Conservation (phyloP, 441 rosid species). For the Bocquillonia castaneifolia region DNA sequence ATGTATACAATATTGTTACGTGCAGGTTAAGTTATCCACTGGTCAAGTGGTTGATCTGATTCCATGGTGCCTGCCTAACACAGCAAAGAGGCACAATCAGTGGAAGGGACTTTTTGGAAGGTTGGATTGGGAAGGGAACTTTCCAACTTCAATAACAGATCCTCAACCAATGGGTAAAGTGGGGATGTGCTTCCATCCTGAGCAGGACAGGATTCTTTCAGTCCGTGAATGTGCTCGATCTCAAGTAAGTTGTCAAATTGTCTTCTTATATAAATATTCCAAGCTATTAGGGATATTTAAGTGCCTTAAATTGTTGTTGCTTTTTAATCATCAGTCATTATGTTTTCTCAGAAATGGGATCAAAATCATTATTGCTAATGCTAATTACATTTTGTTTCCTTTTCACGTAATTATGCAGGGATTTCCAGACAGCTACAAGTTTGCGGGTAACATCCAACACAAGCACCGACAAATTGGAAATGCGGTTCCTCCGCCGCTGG, state of each 20-base stretch:
- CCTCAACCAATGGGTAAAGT: conserved; percentile 95
- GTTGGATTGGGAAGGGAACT: conserved; percentile 88
- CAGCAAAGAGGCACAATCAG: conserved; percentile 63
- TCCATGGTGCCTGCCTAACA: conserved; percentile 79
- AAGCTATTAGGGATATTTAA: neutral
- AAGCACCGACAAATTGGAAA: conserved; percentile 58
- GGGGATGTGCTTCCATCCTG: conserved; percentile 92
- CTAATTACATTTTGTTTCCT: neutral
- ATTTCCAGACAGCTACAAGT: conserved; percentile 42
- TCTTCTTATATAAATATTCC: neutral
- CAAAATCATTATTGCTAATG: neutral
- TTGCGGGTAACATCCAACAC: conserved; percentile 45
- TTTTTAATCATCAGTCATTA: neutral
- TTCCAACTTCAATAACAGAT: conserved; percentile 81
- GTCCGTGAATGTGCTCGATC: conserved; percentile 92
- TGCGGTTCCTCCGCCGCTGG: conserved; percentile 60
- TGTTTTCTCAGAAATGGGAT: neutral
- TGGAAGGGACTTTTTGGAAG: conserved; percentile 94
- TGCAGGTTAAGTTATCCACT: conserved; percentile 55
- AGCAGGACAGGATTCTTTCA: conserved; percentile 74
- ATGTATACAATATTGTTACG: neutral
- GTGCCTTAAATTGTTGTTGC: neutral
- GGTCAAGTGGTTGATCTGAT: conserved; percentile 62
- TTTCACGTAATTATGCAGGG: conserved; percentile 31
- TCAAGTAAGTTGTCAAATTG: conserved; percentile 42